Conservation (phyloP, 2,329 filamentous ascomycete species). For the Byssochlamys sp. region DNA sequence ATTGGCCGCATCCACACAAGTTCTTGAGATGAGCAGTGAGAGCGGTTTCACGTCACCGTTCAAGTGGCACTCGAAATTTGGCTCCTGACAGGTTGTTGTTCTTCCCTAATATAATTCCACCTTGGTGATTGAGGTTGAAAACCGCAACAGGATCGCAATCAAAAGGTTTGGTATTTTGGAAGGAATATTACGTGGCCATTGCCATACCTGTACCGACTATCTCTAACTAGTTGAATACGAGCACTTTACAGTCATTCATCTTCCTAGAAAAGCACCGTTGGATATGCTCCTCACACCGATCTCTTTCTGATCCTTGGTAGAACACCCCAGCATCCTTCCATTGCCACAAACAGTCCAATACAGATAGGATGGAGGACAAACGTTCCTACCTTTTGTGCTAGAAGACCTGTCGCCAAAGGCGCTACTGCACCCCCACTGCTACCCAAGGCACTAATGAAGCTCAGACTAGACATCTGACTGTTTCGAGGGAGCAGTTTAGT, state of each 20-base stretch:
- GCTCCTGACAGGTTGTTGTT: background rate
- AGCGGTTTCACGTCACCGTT: background rate
- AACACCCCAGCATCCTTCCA: constrained; percentile 44
- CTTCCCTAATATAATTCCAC: background rate
- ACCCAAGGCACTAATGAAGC: constrained; percentile 32
- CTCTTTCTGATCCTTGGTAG: constrained; percentile 42
- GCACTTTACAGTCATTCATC: background rate
- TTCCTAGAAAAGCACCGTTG: background rate
- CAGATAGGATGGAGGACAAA: constrained; percentile 48
- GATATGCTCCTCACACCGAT: background rate
- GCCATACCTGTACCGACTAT: no score
- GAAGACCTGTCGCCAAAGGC: constrained; percentile 40
- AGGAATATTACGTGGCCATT: no score
- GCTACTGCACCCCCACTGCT: constrained; percentile 34
- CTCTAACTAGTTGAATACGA: no score
- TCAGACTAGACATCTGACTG: constrained; percentile 32
- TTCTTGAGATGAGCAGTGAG: background rate
- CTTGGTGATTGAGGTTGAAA: background rate
- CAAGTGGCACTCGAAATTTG: background rate
- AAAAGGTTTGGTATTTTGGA: background rate
- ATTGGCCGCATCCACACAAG: background rate
- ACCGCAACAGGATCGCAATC: background rate
- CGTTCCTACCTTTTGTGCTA: constrained; percentile 39
- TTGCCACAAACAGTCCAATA: constrained; percentile 44
- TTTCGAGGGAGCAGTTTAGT: constrained; percentile 22